Evolutionary conservation across 1,284 basidiomycete species (phyloP).

Genomic region (Moesziomyces sp.): DNA sequence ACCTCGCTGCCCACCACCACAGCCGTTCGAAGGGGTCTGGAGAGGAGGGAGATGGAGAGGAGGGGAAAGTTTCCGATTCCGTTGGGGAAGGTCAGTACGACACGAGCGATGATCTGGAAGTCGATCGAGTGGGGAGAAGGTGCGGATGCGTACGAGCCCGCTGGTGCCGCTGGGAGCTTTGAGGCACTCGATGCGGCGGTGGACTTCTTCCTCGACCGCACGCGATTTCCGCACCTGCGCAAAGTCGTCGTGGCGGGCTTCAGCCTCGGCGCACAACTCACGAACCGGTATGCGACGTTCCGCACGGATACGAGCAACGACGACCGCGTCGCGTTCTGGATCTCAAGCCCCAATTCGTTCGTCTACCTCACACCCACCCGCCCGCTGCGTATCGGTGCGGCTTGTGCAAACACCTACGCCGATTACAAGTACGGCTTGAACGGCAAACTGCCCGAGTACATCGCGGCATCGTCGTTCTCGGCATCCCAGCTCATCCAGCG

Average conservation of each 20-base stretch:
- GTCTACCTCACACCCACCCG: constrained; percentile 54
- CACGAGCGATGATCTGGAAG: constrained; percentile 50
- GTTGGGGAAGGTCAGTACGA: constrained; percentile 25
- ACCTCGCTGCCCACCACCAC: not conserved
- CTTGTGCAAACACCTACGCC: constrained; percentile 37
- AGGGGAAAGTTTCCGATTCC: constrained; percentile 9
- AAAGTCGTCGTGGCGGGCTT: constrained; percentile 63
- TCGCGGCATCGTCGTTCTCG: constrained; percentile 3
- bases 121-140: constrained; percentile 55
- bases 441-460: constrained; percentile 55
- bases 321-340: constrained; percentile 52
- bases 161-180: constrained; percentile 31
- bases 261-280: constrained; percentile 57
- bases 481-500: constrained; percentile 25
- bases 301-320: constrained; percentile 40
- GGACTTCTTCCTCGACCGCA: constrained; percentile 46
- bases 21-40: not conserved
- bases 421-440: constrained; percentile 65
- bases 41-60: not conserved
- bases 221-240: constrained; percentile 54
- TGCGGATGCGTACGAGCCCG: constrained; percentile 41
- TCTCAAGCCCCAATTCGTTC: constrained; percentile 57
- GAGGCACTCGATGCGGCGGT: constrained; percentile 57
- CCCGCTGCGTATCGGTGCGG: constrained; percentile 18
- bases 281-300: constrained; percentile 56